These are phyloP conservation scores for Pythium chondricola DNA, from an alignment of 352 stramenopile species.

Conservation along the genomic window DNA sequence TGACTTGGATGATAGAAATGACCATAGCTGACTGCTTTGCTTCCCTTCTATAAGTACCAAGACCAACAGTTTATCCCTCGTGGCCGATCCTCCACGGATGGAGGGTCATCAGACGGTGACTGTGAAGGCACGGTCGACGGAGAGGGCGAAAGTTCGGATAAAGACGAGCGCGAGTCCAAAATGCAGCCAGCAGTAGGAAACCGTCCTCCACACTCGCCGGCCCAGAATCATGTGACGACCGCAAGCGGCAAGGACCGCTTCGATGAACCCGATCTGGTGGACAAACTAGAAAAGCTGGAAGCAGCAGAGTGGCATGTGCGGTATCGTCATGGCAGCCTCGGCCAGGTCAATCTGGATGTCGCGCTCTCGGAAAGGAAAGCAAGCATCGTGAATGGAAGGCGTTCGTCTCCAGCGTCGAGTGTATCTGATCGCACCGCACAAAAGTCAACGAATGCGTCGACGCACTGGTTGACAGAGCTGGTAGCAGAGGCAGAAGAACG, in stretches of 20 bases:
- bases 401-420: constrained; percentile 2
- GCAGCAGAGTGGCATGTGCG: constrained; percentile 41
- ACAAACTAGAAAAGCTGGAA: constrained; percentile 33
- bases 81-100: neutral
- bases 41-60: constrained; percentile 15
- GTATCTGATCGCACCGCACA: neutral
- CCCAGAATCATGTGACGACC: too few species aligned
- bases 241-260: neutral
- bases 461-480: constrained; percentile 17
- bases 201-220: too few species aligned
- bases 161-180: too few species aligned
- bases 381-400: neutral
- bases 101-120: too few species aligned
- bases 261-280: constrained; percentile 14
- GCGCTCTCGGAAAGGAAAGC: constrained; percentile 6
- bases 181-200: too few species aligned
- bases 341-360: constrained; percentile 14
- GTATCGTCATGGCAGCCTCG: constrained; percentile 29
- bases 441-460: neutral
- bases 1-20: neutral
- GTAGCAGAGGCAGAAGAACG: constrained; percentile 28
- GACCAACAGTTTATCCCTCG: constrained; percentile 17
- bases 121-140: too few species aligned
- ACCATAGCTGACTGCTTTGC: neutral
- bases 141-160: too few species aligned